Percentiles rank a stretch among this genome's conserved stretches.
phyloP scores from a whole-genome alignment of 1,139 yeast genomes.

The Hansenula sp. region DNA sequence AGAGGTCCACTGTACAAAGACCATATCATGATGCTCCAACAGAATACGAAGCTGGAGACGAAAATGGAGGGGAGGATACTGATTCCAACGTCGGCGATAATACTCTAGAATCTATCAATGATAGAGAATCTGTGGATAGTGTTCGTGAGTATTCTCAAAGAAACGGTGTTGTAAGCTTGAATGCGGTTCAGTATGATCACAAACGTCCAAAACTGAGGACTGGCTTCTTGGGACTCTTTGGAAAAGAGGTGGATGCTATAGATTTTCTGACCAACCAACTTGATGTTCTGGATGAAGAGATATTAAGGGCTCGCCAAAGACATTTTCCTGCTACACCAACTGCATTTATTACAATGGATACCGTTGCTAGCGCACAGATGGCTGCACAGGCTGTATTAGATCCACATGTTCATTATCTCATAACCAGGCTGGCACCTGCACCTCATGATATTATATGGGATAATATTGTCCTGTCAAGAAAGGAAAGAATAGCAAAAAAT shows the following conservation, averaged over 20 bases:
- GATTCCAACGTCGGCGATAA: constrained; percentile 15
- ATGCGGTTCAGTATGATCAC: constrained; percentile 28
- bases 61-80: constrained; percentile 13
- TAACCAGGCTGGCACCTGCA: constrained; percentile 79
- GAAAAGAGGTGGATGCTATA: constrained; percentile 61
- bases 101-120: constrained; percentile 9
- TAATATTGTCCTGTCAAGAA: constrained; percentile 58
- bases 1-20: constrained; percentile 23
- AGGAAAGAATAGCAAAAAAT: constrained; percentile 50
- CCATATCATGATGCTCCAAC: constrained; percentile 13
- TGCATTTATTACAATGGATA: constrained; percentile 77
- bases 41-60: constrained; percentile 20
- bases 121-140: constrained; percentile 11
- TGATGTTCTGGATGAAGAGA: constrained; percentile 58
- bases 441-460: constrained; percentile 82
- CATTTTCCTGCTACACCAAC: constrained; percentile 71
- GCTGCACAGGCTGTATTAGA: constrained; percentile 86
- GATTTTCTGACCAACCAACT: constrained; percentile 57
- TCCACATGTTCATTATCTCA: constrained; percentile 69
- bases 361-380: constrained; percentile 86
- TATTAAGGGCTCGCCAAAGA: constrained; percentile 48
- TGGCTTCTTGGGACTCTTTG: constrained; percentile 52
- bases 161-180: constrained; percentile 18
- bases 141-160: constrained; percentile 25
- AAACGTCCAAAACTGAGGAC: constrained; percentile 49